Conservation (phyloP, 176 grass and related monocot species). For the Metroxylon sagu region DNA sequence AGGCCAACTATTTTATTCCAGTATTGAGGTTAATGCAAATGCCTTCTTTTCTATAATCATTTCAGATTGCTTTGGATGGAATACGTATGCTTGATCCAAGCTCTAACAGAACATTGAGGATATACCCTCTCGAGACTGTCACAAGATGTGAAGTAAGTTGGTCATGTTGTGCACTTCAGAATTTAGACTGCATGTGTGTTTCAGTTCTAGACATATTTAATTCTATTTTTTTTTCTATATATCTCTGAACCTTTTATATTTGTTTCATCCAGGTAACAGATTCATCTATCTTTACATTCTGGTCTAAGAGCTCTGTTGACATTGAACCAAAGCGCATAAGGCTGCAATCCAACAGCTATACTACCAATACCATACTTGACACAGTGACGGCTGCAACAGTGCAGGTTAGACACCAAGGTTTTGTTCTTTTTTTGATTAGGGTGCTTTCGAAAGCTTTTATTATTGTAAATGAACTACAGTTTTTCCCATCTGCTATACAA, state of each 20-base stretch:
- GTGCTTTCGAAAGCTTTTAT: too few relatives aligned
- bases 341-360: conserved; percentile 92
- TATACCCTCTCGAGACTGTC: conserved; percentile 86
- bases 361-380: conserved; percentile 85
- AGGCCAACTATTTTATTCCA: too few relatives aligned
- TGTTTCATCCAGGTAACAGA: conserved; percentile 59
- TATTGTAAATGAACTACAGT: too few relatives aligned
- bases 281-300: conserved; percentile 91
- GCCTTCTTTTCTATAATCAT: conserved; percentile 2
- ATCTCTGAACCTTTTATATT: conserved; percentile 4
- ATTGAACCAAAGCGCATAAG: conserved; percentile 82
- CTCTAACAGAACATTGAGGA: conserved; percentile 71
- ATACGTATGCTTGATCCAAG: conserved; percentile 96
- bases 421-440: neutral
- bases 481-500: too few relatives aligned
- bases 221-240: too few relatives aligned
- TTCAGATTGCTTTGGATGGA: conserved; percentile 95
- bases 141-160: conserved; percentile 96
- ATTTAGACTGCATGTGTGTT: too few relatives aligned
- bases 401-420: conserved; percentile 39
- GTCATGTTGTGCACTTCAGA: too few relatives aligned
- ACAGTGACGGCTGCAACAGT: conserved; percentile 88
- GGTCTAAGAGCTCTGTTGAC: conserved; percentile 94
- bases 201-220: too few relatives aligned
- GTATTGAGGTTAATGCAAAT: too few relatives aligned